These are phyloP conservation scores for Candida sp. DNA, from an alignment of 1,139 yeast species.

Conservation along the genomic window DNA sequence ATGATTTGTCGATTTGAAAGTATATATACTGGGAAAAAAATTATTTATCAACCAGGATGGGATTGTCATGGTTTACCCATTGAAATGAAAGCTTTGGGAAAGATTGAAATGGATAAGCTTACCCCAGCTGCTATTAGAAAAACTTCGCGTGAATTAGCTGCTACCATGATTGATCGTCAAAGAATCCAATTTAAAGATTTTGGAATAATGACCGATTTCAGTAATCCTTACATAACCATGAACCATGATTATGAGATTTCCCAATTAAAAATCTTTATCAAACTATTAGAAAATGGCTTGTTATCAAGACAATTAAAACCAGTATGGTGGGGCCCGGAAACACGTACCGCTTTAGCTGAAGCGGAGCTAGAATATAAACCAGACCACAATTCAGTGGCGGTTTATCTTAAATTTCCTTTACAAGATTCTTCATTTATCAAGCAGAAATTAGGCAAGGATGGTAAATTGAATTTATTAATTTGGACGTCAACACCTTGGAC, in stretches of 20 bases:
- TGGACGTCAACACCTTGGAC: conserved; percentile 99
- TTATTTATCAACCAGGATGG: conserved; percentile 91
- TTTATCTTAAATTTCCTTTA: conserved; percentile 67
- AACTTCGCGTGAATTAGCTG: conserved; percentile 68
- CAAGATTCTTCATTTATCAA: neutral
- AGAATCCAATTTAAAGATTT: conserved; percentile 59
- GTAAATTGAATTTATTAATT: conserved; percentile 40
- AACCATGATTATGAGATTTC: conserved; percentile 65
- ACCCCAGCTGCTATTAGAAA: conserved; percentile 56
- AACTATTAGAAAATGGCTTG: conserved; percentile 62
- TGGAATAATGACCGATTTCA: conserved; percentile 85
- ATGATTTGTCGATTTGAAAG: conserved; percentile 71
- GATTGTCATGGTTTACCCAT: conserved; percentile 99
- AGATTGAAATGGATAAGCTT: conserved; percentile 12
- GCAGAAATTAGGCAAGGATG: conserved; percentile 2
- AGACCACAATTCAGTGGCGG: conserved; percentile 67
- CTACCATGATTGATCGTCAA: conserved; percentile 61
- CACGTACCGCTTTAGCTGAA: conserved; percentile 93
- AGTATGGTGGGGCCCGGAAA: conserved; percentile 96
- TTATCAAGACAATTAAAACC: conserved; percentile 87
- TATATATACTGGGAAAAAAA: conserved; percentile 50
- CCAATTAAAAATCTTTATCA: conserved; percentile 69
- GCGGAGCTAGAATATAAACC: conserved; percentile 89
- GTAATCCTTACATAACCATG: conserved; percentile 69
- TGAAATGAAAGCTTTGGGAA: conserved; percentile 53